Evolutionary conservation across 805 yeast species (phyloP).

Genomic region (Hanseniaspora thailandica): DNA sequence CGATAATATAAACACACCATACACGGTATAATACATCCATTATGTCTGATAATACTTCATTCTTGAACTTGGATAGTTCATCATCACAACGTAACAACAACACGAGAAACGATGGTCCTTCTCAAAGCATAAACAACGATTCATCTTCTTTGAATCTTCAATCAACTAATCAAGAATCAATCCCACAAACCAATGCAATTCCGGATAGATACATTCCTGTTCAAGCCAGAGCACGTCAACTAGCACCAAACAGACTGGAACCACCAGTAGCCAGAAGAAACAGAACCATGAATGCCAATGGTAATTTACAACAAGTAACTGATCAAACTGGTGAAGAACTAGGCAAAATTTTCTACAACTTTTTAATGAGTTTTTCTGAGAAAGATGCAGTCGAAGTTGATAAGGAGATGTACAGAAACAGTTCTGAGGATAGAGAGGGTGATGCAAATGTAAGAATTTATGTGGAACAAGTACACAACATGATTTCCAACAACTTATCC

Average conservation of each 20-base stretch:
- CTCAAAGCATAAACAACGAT: not conserved
- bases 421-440: slow-evolving; percentile 18
- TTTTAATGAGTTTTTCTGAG: slow-evolving; percentile 51
- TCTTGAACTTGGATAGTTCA: slow-evolving; percentile 5
- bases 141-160: slow-evolving; percentile 7
- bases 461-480: slow-evolving; percentile 65
- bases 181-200: not conserved
- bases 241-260: slow-evolving; percentile 22
- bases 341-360: slow-evolving; percentile 77
- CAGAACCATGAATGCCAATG: slow-evolving; percentile 29
- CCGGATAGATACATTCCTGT: slow-evolving; percentile 3
- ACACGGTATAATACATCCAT: too few species aligned
- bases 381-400: slow-evolving; percentile 19
- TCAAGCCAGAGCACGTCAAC: not conserved
- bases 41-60: slow-evolving; percentile 11
- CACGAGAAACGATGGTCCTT: not conserved
- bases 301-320: slow-evolving; percentile 64
- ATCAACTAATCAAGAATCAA: slow-evolving; percentile 3
- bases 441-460: slow-evolving; percentile 44
- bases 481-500: slow-evolving; percentile 62
- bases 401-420: slow-evolving; percentile 24
- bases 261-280: slow-evolving; percentile 35
- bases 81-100: slow-evolving; percentile 4
- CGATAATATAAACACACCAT: not conserved
- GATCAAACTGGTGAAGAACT: slow-evolving; percentile 93